Evolutionary conservation across 83 land plant species (phyloP), one percentile per base, ranked within the genome.

Genomic region (Diphasiastrum complanatum): DNA sequence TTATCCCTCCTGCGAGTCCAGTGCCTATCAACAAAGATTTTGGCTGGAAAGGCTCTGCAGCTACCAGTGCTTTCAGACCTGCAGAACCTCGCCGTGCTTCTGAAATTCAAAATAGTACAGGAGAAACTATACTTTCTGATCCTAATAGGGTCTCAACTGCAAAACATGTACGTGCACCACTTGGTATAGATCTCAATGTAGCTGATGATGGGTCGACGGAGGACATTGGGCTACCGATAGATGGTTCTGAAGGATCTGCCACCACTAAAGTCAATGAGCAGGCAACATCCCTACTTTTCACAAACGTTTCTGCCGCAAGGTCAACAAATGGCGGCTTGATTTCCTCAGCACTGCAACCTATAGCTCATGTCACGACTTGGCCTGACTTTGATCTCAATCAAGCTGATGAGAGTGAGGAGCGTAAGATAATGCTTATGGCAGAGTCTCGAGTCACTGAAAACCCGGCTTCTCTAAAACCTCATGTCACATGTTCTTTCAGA

Each of bases 11-110:
- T 18, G 56, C 55, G 19, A 66, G 61, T 35, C 75, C 61, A 12
- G 27, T 57, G 71, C 27, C 58, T n/a, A 57, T 34, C 12, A 72
- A 72, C 25, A 30, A 48, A 31, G 75, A 72, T 11, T 51, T 57
- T 48, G 75, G 75, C 26, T 72, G 75, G 75, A 72, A 72, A 60
- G 75, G 75, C 26, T 72, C 75, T 16, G 75, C 75, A 10, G 71
- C 75, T 27, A 72, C 75, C 2, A 72, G 75, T 58, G 75, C 75
- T 18, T 72, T 72, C 46, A 62, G 75, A 23, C 75, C 75, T 5
- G 71, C 72, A 1, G 72, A 69, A 31, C 72, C 72, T 20, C 53
- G 72, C n/a, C 66, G 72, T 11, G 51, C 72, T 11, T 55, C 66
- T 2, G 72, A 69, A 26, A 59, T 63, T 16, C 68, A 52, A 40